Evolutionary conservation across 139 green algal genomes (phyloP).

Genomic region (Chlamydomonas eustigma): DNA sequence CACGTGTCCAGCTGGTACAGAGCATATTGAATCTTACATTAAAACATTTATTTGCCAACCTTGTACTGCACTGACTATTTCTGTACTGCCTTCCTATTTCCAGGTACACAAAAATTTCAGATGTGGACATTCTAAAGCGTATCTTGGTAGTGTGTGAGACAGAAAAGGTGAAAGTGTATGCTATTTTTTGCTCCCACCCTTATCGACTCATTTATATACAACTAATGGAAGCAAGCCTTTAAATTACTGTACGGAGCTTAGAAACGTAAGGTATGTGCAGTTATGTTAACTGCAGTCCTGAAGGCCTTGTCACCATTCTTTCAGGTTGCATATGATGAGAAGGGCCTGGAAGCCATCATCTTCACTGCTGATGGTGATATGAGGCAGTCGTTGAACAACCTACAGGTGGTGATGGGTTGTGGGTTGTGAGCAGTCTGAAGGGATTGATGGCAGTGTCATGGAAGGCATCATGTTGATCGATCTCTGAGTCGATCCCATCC

Average conservation of each 20-base stretch:
- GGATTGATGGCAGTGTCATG: not conserved
- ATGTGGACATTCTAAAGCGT: constrained; percentile 83
- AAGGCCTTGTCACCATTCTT: no score
- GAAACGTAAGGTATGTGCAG: no score
- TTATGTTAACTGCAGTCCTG: no score
- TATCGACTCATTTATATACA: no score
- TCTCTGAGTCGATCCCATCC: no score
- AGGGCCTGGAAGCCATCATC: constrained; percentile 91
- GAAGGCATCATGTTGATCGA: not conserved
- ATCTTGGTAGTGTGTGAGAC: constrained; percentile 70
- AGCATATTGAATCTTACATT: no score
- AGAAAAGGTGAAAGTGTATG: constrained; percentile 67
- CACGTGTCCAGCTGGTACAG: no score
- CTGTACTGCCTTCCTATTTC: constrained; percentile 87
- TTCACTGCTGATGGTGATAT: constrained; percentile 99
- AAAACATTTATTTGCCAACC: no score
- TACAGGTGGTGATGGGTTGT: constrained; percentile 63
- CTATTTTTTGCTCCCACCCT: no score
- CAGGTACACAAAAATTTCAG: constrained; percentile 76
- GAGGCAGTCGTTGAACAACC: constrained; percentile 97
- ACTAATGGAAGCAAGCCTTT: no score
- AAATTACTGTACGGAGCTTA: no score
- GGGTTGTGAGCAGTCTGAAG: not conserved
- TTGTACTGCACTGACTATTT: no score
- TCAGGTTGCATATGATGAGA: constrained; percentile 3